Base-by-base conservation (phyloP, 2,329 filamentous ascomycete species). In the Daldinia sp. region DNA sequence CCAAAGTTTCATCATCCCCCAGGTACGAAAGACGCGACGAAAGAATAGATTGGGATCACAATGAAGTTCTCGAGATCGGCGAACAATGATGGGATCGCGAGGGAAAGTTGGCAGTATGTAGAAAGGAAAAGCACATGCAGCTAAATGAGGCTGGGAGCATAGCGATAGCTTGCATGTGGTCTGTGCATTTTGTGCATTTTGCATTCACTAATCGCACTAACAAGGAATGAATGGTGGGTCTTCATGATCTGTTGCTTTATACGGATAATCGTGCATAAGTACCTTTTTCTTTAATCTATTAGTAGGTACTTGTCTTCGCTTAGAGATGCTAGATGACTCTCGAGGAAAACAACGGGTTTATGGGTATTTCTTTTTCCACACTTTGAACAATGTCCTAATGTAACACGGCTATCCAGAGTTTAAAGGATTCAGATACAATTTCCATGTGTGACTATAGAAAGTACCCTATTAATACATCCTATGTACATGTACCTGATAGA, bases 31-130 rank as follows among this genome's bases (percentile, higher is more conserved):
- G 55, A 53, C 35, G 37, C 56, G 60, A 63, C 39, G 56, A 15
- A 33, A 12, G 15, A 55, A 18, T 4, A 39, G 50, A 39, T 18
- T 44, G 18, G 59, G 59, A 63, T 66, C 35, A 69, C 63, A 69
- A 69, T 69, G 30, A 63, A 41, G n/a, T 63, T 51, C 13, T 68
- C 63, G 63, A 65, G 63, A 66, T 66, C 63, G 48, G 46, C 63
- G 63, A 63, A 69, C 67, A 69, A 66, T 66, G 63, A 69, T 69
- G 67, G 20, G 20, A 48, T 67, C 64, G 60, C 60, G 57, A 56
- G 58, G 61, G 64, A 66, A 51, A 66, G 67, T 69, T 66, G 65
- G 65, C 46, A 63, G 42, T n/a, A 51, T 51, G 46, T 51, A 51
- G 46, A 26, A 51, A 51, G 42, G 33, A 51, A 60, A 66, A 69